Evolutionary conservation across 352 stramenopile genomes (phyloP).

Genomic region (Pythium apleroticum): DNA sequence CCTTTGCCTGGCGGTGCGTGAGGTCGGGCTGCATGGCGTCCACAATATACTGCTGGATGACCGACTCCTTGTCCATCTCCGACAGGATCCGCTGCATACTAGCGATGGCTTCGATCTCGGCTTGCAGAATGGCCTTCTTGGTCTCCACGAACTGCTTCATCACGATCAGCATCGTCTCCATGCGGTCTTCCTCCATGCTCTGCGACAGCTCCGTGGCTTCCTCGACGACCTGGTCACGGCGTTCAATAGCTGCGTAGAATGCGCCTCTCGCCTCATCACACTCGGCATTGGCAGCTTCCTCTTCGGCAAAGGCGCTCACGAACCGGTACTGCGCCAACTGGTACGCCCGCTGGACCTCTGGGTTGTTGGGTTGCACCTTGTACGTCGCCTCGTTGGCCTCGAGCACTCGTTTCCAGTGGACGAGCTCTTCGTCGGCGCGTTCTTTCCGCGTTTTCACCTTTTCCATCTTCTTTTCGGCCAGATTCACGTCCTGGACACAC

Average conservation of each 20-base stretch:
- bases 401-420: slow-evolving; percentile 74
- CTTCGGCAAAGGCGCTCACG: slow-evolving; percentile 60
- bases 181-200: slow-evolving; percentile 78
- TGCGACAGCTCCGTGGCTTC: slow-evolving; percentile 76
- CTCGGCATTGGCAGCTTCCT: slow-evolving; percentile 53
- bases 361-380: slow-evolving; percentile 75
- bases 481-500: slow-evolving; percentile 66
- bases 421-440: slow-evolving; percentile 62
- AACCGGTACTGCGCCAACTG: slow-evolving; percentile 64
- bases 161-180: slow-evolving; percentile 84
- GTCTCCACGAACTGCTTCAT: slow-evolving; percentile 86
- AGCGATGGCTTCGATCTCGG: slow-evolving; percentile 75
- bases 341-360: slow-evolving; percentile 68
- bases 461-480: slow-evolving; percentile 80
- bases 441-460: slow-evolving; percentile 61
- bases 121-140: slow-evolving; percentile 77
- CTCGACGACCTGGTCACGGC: slow-evolving; percentile 79
- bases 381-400: slow-evolving; percentile 82
- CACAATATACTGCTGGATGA: slow-evolving; percentile 86
- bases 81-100: slow-evolving; percentile 64
- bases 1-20: slow-evolving; percentile 79
- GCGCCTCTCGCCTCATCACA: slow-evolving; percentile 57
- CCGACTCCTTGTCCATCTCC: slow-evolving; percentile 79
- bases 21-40: slow-evolving; percentile 79
- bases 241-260: slow-evolving; percentile 66